Conservation (phyloP, 257 asterid genomes). For the Rehmannia glutinosa region DNA sequence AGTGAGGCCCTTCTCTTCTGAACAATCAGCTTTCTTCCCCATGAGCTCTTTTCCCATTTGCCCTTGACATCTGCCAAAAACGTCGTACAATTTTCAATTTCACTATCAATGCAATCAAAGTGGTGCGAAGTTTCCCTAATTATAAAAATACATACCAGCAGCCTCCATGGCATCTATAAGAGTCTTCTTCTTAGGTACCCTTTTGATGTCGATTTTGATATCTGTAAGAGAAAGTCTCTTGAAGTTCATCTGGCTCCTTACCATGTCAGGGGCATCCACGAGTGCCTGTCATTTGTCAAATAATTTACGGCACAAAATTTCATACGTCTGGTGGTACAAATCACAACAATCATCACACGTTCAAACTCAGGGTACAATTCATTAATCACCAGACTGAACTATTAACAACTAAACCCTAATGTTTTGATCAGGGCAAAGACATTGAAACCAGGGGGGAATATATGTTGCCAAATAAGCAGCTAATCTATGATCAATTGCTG, state of each 20-base stretch:
- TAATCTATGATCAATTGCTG: not conserved
- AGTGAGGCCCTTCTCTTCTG: conserved; percentile 84
- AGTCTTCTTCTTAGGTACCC: conserved; percentile 80
- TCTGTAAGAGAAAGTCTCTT: conserved; percentile 90
- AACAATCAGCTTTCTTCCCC: conserved; percentile 95
- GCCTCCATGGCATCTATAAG: conserved; percentile 94
- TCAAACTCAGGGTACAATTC: not conserved
- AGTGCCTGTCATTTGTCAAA: conserved; percentile 52
- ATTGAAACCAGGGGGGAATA: not conserved
- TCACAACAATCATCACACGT: not conserved
- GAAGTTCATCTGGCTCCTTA: conserved; percentile 86
- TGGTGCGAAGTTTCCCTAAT: not conserved
- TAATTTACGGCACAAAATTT: not conserved
- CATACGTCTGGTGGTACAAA: not conserved
- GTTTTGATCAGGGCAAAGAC: not conserved
- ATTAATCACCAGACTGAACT: not conserved
- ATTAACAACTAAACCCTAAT: not conserved
- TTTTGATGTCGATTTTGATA: conserved; percentile 78
- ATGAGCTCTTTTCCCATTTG: conserved; percentile 88
- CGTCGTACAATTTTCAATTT: not conserved
- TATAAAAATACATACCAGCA: conserved; percentile 60
- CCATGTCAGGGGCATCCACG: conserved; percentile 93
- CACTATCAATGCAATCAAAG: not conserved
- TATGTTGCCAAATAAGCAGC: not conserved
- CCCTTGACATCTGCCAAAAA: conserved; percentile 66